Evolutionary conservation across 2,329 filamentous ascomycete species (phyloP).

Genomic region (Dactylellina leptospora): DNA sequence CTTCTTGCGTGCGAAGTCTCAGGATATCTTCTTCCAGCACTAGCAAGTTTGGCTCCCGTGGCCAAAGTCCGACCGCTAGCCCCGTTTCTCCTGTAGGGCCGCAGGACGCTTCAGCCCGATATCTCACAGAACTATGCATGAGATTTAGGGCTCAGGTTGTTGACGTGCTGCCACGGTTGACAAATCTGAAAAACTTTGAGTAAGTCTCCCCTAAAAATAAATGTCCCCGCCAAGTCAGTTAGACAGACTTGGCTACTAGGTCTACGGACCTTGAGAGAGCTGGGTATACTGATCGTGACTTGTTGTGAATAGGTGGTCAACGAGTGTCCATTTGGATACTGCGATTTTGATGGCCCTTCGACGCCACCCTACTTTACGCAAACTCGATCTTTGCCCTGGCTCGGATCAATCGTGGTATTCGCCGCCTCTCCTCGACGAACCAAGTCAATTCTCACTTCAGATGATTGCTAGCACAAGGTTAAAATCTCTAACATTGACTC

Average conservation of each 20-base stretch:
- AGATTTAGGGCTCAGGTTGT: slow-evolving; percentile 48
- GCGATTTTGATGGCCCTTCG: slow-evolving; percentile 44
- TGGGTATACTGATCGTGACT: too few relatives aligned
- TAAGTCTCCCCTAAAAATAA: slow-evolving; percentile 15
- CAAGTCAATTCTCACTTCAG: slow-evolving; percentile 46
- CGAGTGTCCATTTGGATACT: slow-evolving; percentile 46
- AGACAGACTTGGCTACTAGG: background rate
- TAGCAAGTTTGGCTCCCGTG: slow-evolving; percentile 46
- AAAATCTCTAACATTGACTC: slow-evolving; percentile 42
- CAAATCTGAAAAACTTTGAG: slow-evolving; percentile 48
- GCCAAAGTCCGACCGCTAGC: slow-evolving; percentile 41
- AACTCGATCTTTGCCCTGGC: slow-evolving; percentile 46
- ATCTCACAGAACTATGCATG: slow-evolving; percentile 47
- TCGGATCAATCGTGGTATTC: slow-evolving; percentile 52
- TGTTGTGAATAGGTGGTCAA: slow-evolving; percentile 53
- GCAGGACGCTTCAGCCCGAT: slow-evolving; percentile 41
- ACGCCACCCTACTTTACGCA: slow-evolving; percentile 38
- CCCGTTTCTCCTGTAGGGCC: slow-evolving; percentile 44
- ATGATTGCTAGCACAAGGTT: slow-evolving; percentile 32
- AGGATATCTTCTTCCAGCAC: slow-evolving; percentile 50
- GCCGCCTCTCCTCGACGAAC: slow-evolving; percentile 38
- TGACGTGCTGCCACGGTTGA: slow-evolving; percentile 46
- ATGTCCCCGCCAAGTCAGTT: background rate
- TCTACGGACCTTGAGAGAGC: too few relatives aligned
- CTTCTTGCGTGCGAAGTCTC: slow-evolving; percentile 44